Base-by-base conservation (phyloP, 2,329 filamentous ascomycete genomes). In the Pezicula rhizophila region DNA sequence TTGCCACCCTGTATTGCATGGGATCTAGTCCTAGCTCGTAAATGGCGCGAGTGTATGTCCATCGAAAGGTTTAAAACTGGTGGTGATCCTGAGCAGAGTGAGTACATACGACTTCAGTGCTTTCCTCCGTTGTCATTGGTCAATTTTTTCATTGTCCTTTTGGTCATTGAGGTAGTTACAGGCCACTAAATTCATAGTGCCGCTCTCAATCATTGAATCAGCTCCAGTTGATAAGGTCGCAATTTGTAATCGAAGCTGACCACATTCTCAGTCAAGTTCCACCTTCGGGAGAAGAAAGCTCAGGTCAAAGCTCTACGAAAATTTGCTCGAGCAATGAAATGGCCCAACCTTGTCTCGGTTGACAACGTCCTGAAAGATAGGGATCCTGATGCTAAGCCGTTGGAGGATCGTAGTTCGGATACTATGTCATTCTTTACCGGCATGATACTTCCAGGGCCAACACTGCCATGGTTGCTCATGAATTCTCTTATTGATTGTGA, bases 361-460 rank as follows among this genome's bases (percentile, higher is more conserved):
- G 72, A 87, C 40, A 76, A 79, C 38, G 73, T 78, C 41, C 72
- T 89, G 47, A 78, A 76, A 53, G 75, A 83, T 52, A 73, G 75
- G 52, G 70, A 67, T 50, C 57, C 67, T 1, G 59, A 72, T 8
- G 79, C 84, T 51, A 74, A 76, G 18, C 72, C 72, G 12, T 68
- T 87, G 46, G 73, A 86, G 53, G 69, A 75, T 37, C 68, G 83
- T 60, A 82, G 82, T 59, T 85, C 84, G 17, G 84, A 88, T 60
- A 78, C 85, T 14, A 84, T 88, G 78, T 85, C 86, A 6, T 90
- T 86, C 69, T 89, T 89, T 60, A 86, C 82, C 34, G 85, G 85
- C 4, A 75, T 89, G 12, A 77, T 89, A 33, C 68, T 90, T 3
- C 86, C 86, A 8, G 86, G 86, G 10, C 75, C 78, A 4, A 82